Conservation (phyloP, 805 yeast species). For the Candida khao-thaluensis region DNA sequence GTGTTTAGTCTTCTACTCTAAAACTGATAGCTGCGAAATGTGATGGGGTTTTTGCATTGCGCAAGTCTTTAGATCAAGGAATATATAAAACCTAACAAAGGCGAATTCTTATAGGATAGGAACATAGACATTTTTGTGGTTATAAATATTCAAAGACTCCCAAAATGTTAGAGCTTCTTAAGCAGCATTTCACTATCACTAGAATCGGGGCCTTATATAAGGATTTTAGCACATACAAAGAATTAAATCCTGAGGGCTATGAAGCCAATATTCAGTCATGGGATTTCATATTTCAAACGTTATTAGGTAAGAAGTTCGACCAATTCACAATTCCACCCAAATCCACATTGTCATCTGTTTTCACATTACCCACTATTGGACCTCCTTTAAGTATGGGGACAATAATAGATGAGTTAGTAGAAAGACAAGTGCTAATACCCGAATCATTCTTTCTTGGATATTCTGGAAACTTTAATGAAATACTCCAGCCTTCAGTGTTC, state of each 20-base stretch:
- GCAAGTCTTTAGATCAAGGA: too few species aligned
- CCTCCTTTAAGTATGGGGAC: slow-evolving; percentile 27
- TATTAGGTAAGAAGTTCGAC: slow-evolving; percentile 20
- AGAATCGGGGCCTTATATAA: slow-evolving; percentile 26
- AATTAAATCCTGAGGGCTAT: slow-evolving; percentile 41
- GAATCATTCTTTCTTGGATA: slow-evolving; percentile 11
- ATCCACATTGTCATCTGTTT: slow-evolving; percentile 15
- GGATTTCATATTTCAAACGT: slow-evolving; percentile 16
- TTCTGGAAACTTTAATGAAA: slow-evolving; percentile 9
- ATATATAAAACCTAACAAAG: too few species aligned
- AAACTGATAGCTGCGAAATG: too few species aligned
- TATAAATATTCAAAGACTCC: too few species aligned
- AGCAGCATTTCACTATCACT: slow-evolving; percentile 8
- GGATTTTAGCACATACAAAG: slow-evolving; percentile 28
- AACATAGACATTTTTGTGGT: too few species aligned
- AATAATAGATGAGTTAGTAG: slow-evolving; percentile 27
- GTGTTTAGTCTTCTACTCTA: not conserved
- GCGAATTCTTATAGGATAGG: too few species aligned
- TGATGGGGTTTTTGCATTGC: too few species aligned
- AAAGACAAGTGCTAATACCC: slow-evolving; percentile 20
- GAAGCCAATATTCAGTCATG: slow-evolving; percentile 44
- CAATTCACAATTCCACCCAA: slow-evolving; percentile 16
- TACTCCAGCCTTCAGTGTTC: slow-evolving; percentile 10
- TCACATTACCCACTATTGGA: slow-evolving; percentile 31
- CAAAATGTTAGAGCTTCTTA: slow-evolving; percentile 1